These are phyloP conservation scores for Guadua angustifolia DNA, from an alignment of 176 grass and related monocot genomes.

Conservation along the genomic window DNA sequence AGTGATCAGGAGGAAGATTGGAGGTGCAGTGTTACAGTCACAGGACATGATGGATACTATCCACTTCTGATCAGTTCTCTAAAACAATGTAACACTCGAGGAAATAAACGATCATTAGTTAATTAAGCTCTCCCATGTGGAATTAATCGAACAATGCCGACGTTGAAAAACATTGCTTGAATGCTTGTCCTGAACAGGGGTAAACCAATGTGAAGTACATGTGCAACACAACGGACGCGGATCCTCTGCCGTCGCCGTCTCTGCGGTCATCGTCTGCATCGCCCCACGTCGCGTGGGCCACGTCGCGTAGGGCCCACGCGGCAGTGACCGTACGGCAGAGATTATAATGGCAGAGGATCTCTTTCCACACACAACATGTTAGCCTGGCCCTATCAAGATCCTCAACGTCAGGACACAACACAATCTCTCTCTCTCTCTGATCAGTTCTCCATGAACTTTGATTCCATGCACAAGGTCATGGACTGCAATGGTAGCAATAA, in stretches of 20 bases:
- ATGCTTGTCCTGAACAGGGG: background rate
- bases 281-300: no score
- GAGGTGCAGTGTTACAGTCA: background rate
- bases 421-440: background rate
- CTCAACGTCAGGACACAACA: background rate
- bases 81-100: background rate
- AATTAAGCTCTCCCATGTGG: background rate
- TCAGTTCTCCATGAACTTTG: background rate
- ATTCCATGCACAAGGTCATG: constrained; percentile 46
- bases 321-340: no score
- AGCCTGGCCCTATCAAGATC: background rate
- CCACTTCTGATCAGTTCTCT: background rate
- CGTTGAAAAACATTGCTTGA: background rate
- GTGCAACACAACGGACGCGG: no score
- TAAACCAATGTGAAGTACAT: background rate
- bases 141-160: background rate
- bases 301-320: no score
- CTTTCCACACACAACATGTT: background rate
- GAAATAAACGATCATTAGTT: background rate
- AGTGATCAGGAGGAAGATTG: background rate
- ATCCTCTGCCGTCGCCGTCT: no score
- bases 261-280: no score
- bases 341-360: no score
- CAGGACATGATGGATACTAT: background rate
- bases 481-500: constrained; percentile 18